Conservation (phyloP, 2,329 filamentous ascomycete species). For the Penicillium vulpinum region DNA sequence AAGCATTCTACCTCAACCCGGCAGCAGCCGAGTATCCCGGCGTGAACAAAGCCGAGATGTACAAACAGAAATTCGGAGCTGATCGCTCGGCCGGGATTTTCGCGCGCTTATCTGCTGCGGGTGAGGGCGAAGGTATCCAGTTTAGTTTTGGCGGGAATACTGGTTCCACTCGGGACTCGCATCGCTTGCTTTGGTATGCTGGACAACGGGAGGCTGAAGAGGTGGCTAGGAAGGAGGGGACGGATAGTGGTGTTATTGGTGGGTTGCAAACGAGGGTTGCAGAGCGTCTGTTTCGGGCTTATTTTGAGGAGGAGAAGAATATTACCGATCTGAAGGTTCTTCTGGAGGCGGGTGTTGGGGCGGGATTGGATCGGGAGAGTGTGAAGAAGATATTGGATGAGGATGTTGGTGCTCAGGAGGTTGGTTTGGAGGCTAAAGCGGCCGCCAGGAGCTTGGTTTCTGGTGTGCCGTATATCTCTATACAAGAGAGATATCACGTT, state of each 20-base stretch:
- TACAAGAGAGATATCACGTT: constrained; percentile 67
- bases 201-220: constrained; percentile 48
- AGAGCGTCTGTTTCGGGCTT: constrained; percentile 63
- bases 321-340: constrained; percentile 61
- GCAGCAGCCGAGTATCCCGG: constrained; percentile 54
- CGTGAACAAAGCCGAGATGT: constrained; percentile 58
- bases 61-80: constrained; percentile 63
- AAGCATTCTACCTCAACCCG: constrained; percentile 78
- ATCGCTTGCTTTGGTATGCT: constrained; percentile 72
- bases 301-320: constrained; percentile 66
- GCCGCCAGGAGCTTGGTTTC: constrained; percentile 57
- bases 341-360: constrained; percentile 53
- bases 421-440: constrained; percentile 57
- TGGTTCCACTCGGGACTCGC: constrained; percentile 77
- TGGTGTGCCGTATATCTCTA: constrained; percentile 74
- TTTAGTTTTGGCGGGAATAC: constrained; percentile 71
- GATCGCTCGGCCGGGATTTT: constrained; percentile 61
- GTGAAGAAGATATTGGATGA: constrained; percentile 57
- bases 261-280: constrained; percentile 61
- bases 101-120: constrained; percentile 58
- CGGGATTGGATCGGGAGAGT: constrained; percentile 55
- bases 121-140: constrained; percentile 66
- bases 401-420: constrained; percentile 57
- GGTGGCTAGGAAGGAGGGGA: not conserved
- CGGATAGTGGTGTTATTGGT: constrained; percentile 35